Conservation (phyloP, 2,329 filamentous ascomycete species). For the Fusarium nanum region DNA sequence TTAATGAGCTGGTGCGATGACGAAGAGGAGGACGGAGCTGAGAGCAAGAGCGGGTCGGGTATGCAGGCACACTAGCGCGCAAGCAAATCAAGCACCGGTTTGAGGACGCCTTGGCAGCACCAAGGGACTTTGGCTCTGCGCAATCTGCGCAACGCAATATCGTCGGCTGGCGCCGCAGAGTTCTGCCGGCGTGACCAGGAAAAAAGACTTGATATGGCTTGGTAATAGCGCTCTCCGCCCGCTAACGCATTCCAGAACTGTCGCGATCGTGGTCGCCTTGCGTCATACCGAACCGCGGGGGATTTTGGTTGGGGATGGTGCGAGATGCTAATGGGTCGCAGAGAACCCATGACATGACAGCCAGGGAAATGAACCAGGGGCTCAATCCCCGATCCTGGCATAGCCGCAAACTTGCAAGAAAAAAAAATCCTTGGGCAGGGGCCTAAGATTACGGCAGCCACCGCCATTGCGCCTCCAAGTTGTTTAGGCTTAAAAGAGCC, state of each 20-base stretch:
- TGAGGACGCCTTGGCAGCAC: conserved; percentile 32
- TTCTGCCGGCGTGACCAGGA: conserved; percentile 32
- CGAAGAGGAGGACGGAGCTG: conserved; percentile 33
- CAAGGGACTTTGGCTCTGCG: conserved; percentile 21
- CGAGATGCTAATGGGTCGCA: conserved; percentile 35
- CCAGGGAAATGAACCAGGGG: conserved; percentile 37
- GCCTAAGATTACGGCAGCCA: conserved; percentile 39
- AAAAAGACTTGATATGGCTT: conserved; percentile 31
- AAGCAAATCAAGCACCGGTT: conserved; percentile 39
- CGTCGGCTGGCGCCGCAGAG: conserved; percentile 32
- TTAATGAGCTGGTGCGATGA: conserved; percentile 39
- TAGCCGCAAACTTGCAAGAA: conserved; percentile 32
- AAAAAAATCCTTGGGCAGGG: conserved; percentile 28
- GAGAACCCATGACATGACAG: conserved; percentile 44
- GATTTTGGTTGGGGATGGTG: conserved; percentile 35
- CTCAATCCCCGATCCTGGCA: conserved; percentile 32
- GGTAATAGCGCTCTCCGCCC: conserved; percentile 34
- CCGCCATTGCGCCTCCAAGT: conserved; percentile 39
- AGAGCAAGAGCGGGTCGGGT: conserved; percentile 34
- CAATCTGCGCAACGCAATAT: conserved; percentile 14
- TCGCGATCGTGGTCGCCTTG: conserved; percentile 38
- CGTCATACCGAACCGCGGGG: conserved; percentile 43
- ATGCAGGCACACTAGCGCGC: conserved; percentile 46
- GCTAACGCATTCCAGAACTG: conserved; percentile 39
- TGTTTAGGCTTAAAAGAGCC: conserved; percentile 42